Evolutionary conservation across 2,329 filamentous ascomycete species (phyloP).

Genomic region (Xylaria digitata): DNA sequence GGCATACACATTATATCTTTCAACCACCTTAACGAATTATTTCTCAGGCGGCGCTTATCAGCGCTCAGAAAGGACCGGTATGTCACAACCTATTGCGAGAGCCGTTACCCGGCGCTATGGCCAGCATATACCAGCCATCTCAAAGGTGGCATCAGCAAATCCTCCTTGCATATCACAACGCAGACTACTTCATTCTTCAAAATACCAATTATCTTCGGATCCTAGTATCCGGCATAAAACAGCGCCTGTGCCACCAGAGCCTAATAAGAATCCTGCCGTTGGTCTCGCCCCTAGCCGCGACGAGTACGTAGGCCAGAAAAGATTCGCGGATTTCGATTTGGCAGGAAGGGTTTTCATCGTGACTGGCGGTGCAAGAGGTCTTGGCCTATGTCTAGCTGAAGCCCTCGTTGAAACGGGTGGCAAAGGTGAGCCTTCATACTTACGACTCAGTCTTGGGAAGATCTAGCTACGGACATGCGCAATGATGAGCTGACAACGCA

Average conservation of each 20-base stretch:
- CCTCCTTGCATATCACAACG: neutral
- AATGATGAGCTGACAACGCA: conserved; percentile 23
- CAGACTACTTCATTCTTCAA: conserved; percentile 26
- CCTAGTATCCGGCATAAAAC: neutral
- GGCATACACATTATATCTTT: neutral
- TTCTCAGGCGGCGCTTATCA: neutral
- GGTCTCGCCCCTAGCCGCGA: conserved; percentile 39
- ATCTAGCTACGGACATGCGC: neutral
- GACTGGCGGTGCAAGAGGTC: conserved; percentile 76
- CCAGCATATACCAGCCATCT: conserved; percentile 2
- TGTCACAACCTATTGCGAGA: conserved; percentile 26
- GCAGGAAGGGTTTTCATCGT: conserved; percentile 75
- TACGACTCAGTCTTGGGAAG: neutral
- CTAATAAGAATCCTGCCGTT: conserved; percentile 43
- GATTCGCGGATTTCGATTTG: conserved; percentile 76
- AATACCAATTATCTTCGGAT: neutral
- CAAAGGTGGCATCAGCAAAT: conserved; percentile 16
- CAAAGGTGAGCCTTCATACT: conserved; percentile 58
- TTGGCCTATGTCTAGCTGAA: conserved; percentile 80
- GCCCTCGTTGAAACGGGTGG: conserved; percentile 80
- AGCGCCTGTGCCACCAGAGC: conserved; percentile 43
- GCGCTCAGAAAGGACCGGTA: conserved; percentile 6
- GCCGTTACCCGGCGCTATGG: conserved; percentile 17
- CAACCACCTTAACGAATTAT: neutral
- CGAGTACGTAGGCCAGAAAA: conserved; percentile 50